These are phyloP conservation scores for Beauveria pseudobassiana DNA, from an alignment of 2,329 filamentous ascomycete genomes.

Conservation along the genomic window DNA sequence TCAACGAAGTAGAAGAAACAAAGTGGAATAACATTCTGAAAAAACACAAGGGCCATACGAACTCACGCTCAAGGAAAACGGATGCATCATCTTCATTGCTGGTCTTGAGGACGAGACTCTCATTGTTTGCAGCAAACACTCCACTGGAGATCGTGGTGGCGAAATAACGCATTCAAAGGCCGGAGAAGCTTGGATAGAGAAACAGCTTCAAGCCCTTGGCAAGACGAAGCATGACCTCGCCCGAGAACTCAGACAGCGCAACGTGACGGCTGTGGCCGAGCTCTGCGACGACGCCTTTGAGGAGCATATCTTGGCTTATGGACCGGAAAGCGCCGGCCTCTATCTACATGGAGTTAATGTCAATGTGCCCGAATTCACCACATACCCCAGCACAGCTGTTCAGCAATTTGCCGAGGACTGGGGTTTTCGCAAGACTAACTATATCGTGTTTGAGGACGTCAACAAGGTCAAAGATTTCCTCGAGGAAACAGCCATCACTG, in stretches of 20 bases:
- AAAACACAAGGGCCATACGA: conserved; percentile 84
- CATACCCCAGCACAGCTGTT: conserved; percentile 74
- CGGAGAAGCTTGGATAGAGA: conserved; percentile 75
- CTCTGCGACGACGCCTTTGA: conserved; percentile 95
- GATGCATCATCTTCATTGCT: conserved; percentile 97
- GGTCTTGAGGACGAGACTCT: conserved; percentile 84
- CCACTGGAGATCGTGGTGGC: conserved; percentile 66
- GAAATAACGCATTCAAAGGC: conserved; percentile 74
- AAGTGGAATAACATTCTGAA: conserved; percentile 72
- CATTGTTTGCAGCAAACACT: conserved; percentile 98
- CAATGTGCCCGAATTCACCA: conserved; percentile 87
- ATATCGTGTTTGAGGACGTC: conserved; percentile 69
- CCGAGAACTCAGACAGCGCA: conserved; percentile 64
- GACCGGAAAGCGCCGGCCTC: conserved; percentile 72
- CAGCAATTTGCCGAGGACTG: conserved; percentile 84
- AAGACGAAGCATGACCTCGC: conserved; percentile 76
- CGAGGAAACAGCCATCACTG: conserved; percentile 77
- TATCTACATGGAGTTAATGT: conserved; percentile 96
- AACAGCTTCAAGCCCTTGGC: conserved; percentile 68
- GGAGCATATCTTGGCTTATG: conserved; percentile 91
- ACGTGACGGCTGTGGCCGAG: conserved; percentile 91
- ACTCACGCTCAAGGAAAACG: conserved; percentile 94
- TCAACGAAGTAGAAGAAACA: conserved; percentile 72
- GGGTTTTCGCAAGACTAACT: conserved; percentile 87
- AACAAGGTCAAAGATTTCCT: conserved; percentile 70